Percentiles rank a stretch among this genome's conserved stretches.
phyloP scores from a whole-genome alignment of 768 basidiomycete species.

The Chalciporus chontae region DNA sequence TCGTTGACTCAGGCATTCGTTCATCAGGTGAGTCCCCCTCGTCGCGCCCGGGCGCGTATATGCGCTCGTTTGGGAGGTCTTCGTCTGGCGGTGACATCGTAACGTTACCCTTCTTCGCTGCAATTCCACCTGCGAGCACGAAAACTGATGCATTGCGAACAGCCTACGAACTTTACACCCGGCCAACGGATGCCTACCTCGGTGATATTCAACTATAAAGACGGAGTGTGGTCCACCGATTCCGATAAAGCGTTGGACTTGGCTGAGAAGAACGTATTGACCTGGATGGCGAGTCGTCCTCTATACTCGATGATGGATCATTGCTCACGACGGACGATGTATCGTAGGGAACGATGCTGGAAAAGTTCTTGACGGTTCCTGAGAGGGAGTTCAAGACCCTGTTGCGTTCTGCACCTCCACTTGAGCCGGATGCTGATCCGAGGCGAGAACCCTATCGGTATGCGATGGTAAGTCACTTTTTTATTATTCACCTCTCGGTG shows the following conservation, averaged over 20 bases:
- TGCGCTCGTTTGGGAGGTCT: background rate
- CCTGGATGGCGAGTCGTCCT: conserved; percentile 59
- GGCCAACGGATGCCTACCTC: conserved; percentile 78
- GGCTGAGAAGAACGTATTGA: conserved; percentile 64
- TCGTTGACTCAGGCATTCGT: conserved; percentile 59
- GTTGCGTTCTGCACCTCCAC: conserved; percentile 35
- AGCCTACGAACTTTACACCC: conserved; percentile 67
- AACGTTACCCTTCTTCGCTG: too few relatives aligned
- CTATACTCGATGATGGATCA: background rate
- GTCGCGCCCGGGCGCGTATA: background rate
- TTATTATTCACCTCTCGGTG: background rate
- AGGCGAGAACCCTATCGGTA: conserved; percentile 81
- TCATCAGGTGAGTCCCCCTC: conserved; percentile 45
- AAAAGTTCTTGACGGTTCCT: conserved; percentile 78
- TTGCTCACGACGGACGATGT: background rate
- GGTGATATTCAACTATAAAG: conserved; percentile 58
- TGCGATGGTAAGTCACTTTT: conserved; percentile 54
- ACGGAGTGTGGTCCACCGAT: conserved; percentile 70
- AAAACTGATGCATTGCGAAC: conserved; percentile 3
- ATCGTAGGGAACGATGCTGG: conserved; percentile 77
- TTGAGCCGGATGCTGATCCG: conserved; percentile 31
- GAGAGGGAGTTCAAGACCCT: conserved; percentile 59
- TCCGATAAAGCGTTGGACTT: conserved; percentile 41
- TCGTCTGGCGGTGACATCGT: too few relatives aligned
- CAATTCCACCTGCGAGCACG: too few relatives aligned